These are phyloP conservation scores for Fraxinus ornus DNA, from an alignment of 305 asterid genomes.

Conservation along the genomic window DNA sequence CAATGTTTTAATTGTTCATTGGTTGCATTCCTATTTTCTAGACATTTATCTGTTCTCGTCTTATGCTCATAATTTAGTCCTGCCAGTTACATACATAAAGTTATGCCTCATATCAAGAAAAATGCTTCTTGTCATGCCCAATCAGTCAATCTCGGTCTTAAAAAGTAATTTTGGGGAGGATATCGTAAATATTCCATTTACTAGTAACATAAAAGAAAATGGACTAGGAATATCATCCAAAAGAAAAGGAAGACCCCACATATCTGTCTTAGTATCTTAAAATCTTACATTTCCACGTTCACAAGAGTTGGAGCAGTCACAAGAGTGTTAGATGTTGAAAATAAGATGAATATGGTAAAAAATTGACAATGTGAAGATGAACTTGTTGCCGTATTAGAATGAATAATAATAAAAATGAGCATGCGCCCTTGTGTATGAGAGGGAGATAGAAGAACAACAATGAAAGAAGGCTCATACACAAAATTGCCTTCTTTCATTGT, in stretches of 20 bases:
- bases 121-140: not conserved
- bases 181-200: not conserved
- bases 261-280: not conserved
- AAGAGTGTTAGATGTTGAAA: not conserved
- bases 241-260: not conserved
- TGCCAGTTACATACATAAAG: not conserved
- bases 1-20: not conserved
- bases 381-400: not conserved
- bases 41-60: not conserved
- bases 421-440: not conserved
- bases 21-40: not conserved
- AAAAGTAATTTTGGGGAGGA: not conserved
- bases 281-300: not conserved
- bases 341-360: not conserved
- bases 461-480: no score
- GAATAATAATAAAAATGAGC: not conserved
- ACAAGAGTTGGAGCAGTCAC: no score
- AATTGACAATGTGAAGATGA: not conserved
- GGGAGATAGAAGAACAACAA: not conserved
- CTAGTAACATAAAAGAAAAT: not conserved
- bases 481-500: not conserved
- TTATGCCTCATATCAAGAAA: not conserved
- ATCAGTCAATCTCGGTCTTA: not conserved
- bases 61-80: not conserved
- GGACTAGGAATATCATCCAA: not conserved